These are phyloP conservation scores for Salicornia ramosissima DNA, from an alignment of 148 eudicot genomes.

Conservation along the genomic window DNA sequence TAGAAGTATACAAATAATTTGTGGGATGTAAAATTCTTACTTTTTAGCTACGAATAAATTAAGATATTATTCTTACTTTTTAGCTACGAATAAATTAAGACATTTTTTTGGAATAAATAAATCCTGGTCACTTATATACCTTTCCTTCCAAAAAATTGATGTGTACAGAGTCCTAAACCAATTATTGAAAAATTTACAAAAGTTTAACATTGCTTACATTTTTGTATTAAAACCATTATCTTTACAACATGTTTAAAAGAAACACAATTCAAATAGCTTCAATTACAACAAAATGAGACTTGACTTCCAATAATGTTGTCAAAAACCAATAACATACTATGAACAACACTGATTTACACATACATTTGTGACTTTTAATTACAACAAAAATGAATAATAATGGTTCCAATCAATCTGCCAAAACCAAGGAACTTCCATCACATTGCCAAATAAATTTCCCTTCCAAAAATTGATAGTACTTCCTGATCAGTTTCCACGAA, in stretches of 20 bases:
- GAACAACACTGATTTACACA: constrained; percentile 9
- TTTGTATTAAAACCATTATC: background rate
- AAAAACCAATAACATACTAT: background rate
- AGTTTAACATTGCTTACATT: background rate
- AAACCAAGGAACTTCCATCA: background rate
- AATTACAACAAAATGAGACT: background rate
- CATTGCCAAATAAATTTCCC: background rate
- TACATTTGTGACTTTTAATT: background rate
- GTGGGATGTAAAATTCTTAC: no score
- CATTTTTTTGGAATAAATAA: no score
- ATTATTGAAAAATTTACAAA: background rate
- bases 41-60: no score
- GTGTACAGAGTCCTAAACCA: no score
- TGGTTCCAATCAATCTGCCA: background rate
- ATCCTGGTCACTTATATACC: no score
- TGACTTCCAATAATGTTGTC: background rate
- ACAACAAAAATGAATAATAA: background rate
- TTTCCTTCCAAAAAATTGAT: no score
- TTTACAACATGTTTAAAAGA: constrained; percentile 4
- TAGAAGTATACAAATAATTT: no score
- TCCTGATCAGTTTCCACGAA: background rate
- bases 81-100: no score
- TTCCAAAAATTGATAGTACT: background rate
- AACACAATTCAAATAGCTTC: background rate
- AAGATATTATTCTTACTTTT: no score